Evolutionary conservation across 208 protist genomes (phyloP), one percentile per base, ranked within the genome.

Genomic region (Leishmania gerbilli): DNA sequence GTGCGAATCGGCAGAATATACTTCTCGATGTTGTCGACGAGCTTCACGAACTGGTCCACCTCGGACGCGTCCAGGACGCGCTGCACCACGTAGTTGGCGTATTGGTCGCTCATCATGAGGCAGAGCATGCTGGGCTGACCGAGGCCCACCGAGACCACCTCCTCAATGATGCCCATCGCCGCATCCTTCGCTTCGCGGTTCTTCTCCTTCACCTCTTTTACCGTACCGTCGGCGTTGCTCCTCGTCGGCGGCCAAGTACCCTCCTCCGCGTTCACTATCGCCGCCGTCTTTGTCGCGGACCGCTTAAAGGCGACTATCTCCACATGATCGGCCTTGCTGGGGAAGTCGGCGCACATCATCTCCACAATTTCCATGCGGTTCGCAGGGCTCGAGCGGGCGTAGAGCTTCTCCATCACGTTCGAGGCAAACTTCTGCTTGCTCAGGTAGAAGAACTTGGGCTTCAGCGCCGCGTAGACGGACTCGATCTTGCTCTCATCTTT

Each of bases 341-440:
- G 82, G 77, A 85, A 85, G 64, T 89, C 78, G 49, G 86, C 64
- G 56, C 98, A 91, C 74, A 99, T 90, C 77, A 98, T 90, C n/a
- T 95, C 81, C 47, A 99, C 90, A 49, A 99, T 91, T 13, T 82
- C 81, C 75, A 91, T 92, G 72, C 97, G 89, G 55, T 99, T 94
- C n/a, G 72, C 51, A 24, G 87, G 80, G 27, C 71, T 90, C 7
- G 91, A 95, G 72, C 93, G 90, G 71, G 94, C 90, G 83, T 98
- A 97, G 68, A 99, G 97, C 87, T 99, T 99, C 84, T 99, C 99
- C 83, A 99, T 98, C 37, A 99, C 99, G 86, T 99, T 99, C 31
- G 95, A 99, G 58, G 99, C 99, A 89, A 99, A 99, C 85, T 99
- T 99, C 89, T 99, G 99, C 86, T 98, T 92, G 83, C 92, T 95